Evolutionary conservation across 2,329 filamentous ascomycete species (phyloP), one percentile per base, ranked within the genome.

Genomic region (Trichoderma endophyticum): DNA sequence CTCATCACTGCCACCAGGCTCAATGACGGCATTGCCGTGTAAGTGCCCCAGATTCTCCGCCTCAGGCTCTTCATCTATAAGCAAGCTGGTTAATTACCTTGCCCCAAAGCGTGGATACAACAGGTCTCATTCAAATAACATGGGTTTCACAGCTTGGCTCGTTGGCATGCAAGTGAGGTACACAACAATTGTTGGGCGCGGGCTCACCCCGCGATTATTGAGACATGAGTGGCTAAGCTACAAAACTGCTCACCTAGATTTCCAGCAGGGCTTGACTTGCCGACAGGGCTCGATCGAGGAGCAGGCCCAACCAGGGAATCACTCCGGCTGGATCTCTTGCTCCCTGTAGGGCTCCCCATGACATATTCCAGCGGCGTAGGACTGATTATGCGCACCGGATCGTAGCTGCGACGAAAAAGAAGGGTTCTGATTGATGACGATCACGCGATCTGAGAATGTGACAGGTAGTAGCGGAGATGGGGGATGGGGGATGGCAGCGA

Each of bases 1-100:
- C 36, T 80, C 78, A 62, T 80, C 79, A 54, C 77, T 79, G 32
- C 79, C 79, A 61, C 79, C 79, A 1, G 78, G 75, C 57, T 80
- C 79, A 56, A 81, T 78, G 39, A 73, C 62, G 18, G 78, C 62
- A 57, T 80, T 71, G 28, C 78, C 78, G 39, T 80, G 76, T 30
- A 80, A 73, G 39, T 79, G 73, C n/a, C 78, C 78, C 30, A 75
- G 76, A 11, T 59, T 54, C n/a, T 68, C 70, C 21, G 32, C 28
- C 26, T 12, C 21, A 12, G 32, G 18, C 15, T 43, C 56, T 7
- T 64, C 71, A 24, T 21, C 26, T 57, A 24, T 15, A 30, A 61
- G 12, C 7, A 51, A 32, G 28, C 28, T 30, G 15, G 67, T 70
- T 21, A 70, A 70, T 61, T 11, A 32, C 12, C 26, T 39, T n/a